A percentile compares a stretch with the other conserved stretches of the same genome.
phyloP scores from a whole-genome alignment of 495 filamentous ascomycete genomes.

The Penicillium steckii region DNA sequence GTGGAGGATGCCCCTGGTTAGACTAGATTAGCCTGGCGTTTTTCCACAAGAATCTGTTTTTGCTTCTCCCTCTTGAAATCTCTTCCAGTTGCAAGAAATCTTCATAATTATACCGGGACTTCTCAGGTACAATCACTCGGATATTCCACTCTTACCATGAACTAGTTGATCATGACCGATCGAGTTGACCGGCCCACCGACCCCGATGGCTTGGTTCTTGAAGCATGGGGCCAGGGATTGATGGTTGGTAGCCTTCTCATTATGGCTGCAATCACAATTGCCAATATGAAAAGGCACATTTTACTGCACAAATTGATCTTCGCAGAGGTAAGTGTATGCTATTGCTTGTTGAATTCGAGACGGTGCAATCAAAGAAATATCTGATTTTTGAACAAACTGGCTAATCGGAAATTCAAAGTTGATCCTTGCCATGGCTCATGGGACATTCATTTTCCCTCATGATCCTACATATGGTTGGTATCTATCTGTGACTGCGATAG shows the following conservation, averaged over 20 bases:
- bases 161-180: conserved; percentile 3
- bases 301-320: conserved; percentile 48
- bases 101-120: neutral
- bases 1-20: neutral
- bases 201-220: conserved; percentile 39
- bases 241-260: conserved; percentile 49
- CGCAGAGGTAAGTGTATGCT: conserved; percentile 34
- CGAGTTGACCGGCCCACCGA: conserved; percentile 30
- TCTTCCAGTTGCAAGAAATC: neutral
- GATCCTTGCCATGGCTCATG: conserved; percentile 37
- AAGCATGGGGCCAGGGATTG: conserved; percentile 49
- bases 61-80: neutral
- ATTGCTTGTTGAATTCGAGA: neutral
- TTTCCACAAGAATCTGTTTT: neutral
- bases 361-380: neutral
- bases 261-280: conserved; percentile 42
- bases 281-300: conserved; percentile 42
- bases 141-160: neutral
- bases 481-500: conserved; percentile 44
- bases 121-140: neutral
- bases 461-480: conserved; percentile 47
- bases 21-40: neutral
- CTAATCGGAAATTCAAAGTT: conserved; percentile 16
- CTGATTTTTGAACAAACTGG: neutral
- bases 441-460: conserved; percentile 46